phyloP scores from a whole-genome alignment of 2,329 filamentous ascomycete species.

The Scedosporium aurantiacum region DNA sequence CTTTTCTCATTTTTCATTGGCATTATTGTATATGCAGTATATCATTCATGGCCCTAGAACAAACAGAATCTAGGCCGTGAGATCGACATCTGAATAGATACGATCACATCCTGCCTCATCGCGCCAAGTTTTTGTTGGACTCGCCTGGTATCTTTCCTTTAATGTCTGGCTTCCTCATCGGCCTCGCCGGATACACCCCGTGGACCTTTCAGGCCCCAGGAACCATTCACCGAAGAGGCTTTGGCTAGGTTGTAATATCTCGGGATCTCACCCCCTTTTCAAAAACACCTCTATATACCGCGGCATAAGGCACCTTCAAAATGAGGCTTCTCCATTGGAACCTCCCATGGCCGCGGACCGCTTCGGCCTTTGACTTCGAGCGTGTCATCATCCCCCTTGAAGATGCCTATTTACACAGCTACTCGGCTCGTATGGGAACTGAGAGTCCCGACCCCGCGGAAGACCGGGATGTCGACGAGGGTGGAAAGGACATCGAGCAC shows the following conservation, averaged over 20 bases:
- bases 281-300: not conserved
- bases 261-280: not conserved
- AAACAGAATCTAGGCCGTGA: not conserved
- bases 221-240: not conserved
- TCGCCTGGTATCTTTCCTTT: not conserved
- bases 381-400: slow-evolving; percentile 42
- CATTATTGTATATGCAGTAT: not conserved
- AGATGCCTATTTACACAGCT: slow-evolving; percentile 44
- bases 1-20: not conserved
- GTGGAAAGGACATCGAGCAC: slow-evolving; percentile 28
- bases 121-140: not conserved
- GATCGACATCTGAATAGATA: not conserved
- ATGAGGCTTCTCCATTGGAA: slow-evolving; percentile 7
- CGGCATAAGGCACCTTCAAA: not conserved
- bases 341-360: not conserved
- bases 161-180: not conserved
- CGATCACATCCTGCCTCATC: not conserved
- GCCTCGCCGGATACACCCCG: not conserved
- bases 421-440: slow-evolving; percentile 32
- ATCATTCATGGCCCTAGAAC: not conserved
- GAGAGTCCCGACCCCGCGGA: slow-evolving; percentile 26
- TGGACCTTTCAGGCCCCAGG: not conserved
- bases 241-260: not conserved
- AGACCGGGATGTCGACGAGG: slow-evolving; percentile 24
- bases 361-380: slow-evolving; percentile 27